These are phyloP conservation scores for Anisodus acutangulus DNA, from an alignment of 257 asterid species.

Conservation along the genomic window DNA sequence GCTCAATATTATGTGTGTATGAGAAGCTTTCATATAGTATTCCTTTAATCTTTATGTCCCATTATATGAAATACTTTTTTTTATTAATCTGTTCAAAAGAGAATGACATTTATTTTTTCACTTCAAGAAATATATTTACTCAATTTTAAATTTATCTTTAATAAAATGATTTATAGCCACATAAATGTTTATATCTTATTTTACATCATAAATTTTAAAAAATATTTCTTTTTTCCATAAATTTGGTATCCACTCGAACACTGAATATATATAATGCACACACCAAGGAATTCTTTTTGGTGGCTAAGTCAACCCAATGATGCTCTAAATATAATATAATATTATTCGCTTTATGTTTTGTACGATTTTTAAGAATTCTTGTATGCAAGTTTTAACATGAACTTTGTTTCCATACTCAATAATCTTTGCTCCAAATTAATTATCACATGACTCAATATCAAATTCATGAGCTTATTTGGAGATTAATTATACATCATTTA, in stretches of 20 bases:
- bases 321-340: background rate
- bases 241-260: background rate
- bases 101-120: too few species aligned
- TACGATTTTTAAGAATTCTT: too few species aligned
- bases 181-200: background rate
- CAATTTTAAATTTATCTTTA: too few species aligned
- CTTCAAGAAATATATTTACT: too few species aligned
- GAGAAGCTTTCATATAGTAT: background rate
- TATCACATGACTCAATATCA: background rate
- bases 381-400: background rate
- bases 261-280: too few species aligned
- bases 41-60: accelerated
- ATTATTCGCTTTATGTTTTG: background rate
- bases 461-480: background rate
- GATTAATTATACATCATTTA: background rate
- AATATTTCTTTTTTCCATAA: background rate
- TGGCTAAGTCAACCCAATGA: background rate
- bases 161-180: too few species aligned
- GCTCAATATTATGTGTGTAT: background rate
- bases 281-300: too few species aligned
- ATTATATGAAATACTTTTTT: background rate
- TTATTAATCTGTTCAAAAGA: background rate
- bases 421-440: background rate
- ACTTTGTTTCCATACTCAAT: background rate
- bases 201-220: background rate